A percentile compares a stretch with the other conserved stretches of the same genome.
Evolutionary conservation across 495 filamentous ascomycete genomes (phyloP).

Genomic region (Thermochaetoides thermophila): DNA sequence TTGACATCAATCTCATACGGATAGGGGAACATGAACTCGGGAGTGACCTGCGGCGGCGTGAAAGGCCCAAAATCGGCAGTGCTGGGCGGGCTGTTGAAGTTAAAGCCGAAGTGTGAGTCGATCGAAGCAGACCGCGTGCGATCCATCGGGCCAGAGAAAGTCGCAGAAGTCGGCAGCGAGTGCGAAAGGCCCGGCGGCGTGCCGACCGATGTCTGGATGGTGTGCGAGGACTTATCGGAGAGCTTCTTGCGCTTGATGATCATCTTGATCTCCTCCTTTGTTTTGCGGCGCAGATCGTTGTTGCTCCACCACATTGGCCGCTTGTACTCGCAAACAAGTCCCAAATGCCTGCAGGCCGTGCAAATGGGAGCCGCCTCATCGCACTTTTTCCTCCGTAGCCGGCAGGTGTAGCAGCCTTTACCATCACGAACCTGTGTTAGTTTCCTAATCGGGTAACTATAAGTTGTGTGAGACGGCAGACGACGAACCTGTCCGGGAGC

Average conservation of each 20-base stretch:
- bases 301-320: constrained; percentile 94
- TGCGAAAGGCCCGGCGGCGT: constrained; percentile 71
- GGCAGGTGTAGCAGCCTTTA: constrained; percentile 92
- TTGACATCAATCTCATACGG: constrained; percentile 93
- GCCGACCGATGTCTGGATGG: constrained; percentile 37
- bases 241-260: constrained; percentile 95
- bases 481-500: constrained; percentile 77
- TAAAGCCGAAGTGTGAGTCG: constrained; percentile 64
- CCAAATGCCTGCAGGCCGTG: constrained; percentile 76
- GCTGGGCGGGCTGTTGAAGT: constrained; percentile 51
- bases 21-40: constrained; percentile 39
- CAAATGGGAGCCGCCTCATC: constrained; percentile 82
- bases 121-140: constrained; percentile 60
- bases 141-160: constrained; percentile 56
- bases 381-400: constrained; percentile 92
- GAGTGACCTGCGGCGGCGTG: constrained; percentile 34
- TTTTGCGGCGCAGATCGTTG: constrained; percentile 63
- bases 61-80: constrained; percentile 47
- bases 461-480: neutral
- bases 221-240: constrained; percentile 60
- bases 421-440: constrained; percentile 17
- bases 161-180: constrained; percentile 66
- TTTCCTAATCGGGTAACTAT: constrained; percentile 1
- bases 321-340: constrained; percentile 86
- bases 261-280: constrained; percentile 92